Percentiles rank a stretch among this genome's conserved stretches.
Evolutionary conservation across 2,329 filamentous ascomycete species (phyloP).

Genomic region (Beauveria medogensis): DNA sequence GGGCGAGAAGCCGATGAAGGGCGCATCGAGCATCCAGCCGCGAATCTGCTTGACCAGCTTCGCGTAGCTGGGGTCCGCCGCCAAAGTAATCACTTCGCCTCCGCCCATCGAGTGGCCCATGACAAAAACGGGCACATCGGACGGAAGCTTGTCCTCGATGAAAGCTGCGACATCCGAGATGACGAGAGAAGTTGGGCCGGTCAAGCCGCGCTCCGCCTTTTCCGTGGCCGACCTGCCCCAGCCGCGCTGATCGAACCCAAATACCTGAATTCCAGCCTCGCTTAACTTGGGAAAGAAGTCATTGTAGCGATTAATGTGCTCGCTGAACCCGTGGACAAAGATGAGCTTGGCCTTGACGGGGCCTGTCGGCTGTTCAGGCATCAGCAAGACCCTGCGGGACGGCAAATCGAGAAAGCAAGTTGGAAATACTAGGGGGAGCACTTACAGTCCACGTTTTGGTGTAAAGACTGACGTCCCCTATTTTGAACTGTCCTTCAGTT

Average conservation of each 20-base stretch:
- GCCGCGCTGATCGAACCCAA: constrained; percentile 77
- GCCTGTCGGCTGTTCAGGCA: constrained; percentile 39
- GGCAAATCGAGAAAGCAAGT: neutral
- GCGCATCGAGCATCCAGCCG: constrained; percentile 70
- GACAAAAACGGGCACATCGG: constrained; percentile 62
- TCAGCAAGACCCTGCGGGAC: neutral
- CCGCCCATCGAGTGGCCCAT: constrained; percentile 92
- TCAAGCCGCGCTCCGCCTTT: constrained; percentile 57
- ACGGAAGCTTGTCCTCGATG: constrained; percentile 50
- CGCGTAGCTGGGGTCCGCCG: constrained; percentile 40
- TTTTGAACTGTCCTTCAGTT: constrained; percentile 37
- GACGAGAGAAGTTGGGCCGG: constrained; percentile 65
- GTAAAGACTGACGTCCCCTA: constrained; percentile 40
- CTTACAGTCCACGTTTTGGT: constrained; percentile 53
- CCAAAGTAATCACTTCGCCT: constrained; percentile 60
- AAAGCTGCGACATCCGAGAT: constrained; percentile 74
- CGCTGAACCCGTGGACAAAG: constrained; percentile 84
- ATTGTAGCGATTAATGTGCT: constrained; percentile 73
- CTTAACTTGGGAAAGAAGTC: constrained; percentile 65
- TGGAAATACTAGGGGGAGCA: constrained; percentile 12
- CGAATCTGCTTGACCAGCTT: constrained; percentile 53
- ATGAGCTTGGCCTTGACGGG: constrained; percentile 62
- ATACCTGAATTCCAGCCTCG: constrained; percentile 62
- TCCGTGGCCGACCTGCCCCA: constrained; percentile 69
- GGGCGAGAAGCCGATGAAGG: constrained; percentile 67